phyloP scores from a whole-genome alignment of 805 yeast species.

The Saccharomycopsis fermentans region DNA sequence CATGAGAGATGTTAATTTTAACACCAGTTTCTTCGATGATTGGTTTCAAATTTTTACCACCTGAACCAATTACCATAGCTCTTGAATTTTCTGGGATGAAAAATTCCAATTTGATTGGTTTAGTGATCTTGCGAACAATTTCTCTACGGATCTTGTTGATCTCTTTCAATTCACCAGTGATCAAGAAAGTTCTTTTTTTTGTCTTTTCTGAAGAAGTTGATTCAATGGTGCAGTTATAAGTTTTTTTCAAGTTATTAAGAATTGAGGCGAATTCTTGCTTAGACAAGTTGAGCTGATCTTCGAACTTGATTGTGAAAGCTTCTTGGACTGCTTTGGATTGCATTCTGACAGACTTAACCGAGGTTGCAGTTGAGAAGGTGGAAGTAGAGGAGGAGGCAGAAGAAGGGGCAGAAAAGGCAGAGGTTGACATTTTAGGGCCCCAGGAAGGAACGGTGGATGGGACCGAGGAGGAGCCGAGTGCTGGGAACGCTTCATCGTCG shows the following conservation, averaged over 20 bases:
- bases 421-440: slow-evolving; percentile 21
- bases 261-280: slow-evolving; percentile 63
- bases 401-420: slow-evolving; percentile 30
- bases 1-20: slow-evolving; percentile 55
- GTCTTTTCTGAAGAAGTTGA: slow-evolving; percentile 70
- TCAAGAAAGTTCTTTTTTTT: slow-evolving; percentile 71
- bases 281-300: slow-evolving; percentile 52
- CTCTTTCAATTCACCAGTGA: slow-evolving; percentile 61
- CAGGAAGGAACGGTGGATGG: slow-evolving; percentile 23
- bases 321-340: slow-evolving; percentile 61
- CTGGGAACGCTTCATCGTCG: slow-evolving; percentile 44
- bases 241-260: slow-evolving; percentile 49
- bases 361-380: slow-evolving; percentile 17
- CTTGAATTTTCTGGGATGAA: slow-evolving; percentile 68
- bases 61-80: slow-evolving; percentile 76
- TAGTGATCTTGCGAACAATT: slow-evolving; percentile 64
- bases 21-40: slow-evolving; percentile 59
- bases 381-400: slow-evolving; percentile 16
- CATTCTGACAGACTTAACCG: slow-evolving; percentile 34
- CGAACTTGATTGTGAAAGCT: slow-evolving; percentile 63
- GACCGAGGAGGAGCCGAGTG: slow-evolving; percentile 35
- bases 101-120: slow-evolving; percentile 54
- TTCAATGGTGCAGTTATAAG: slow-evolving; percentile 60
- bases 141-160: slow-evolving; percentile 67
- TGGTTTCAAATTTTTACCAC: slow-evolving; percentile 74